Conservation (phyloP, 2,329 filamentous ascomycete species). For the Emmonsia crescens region DNA sequence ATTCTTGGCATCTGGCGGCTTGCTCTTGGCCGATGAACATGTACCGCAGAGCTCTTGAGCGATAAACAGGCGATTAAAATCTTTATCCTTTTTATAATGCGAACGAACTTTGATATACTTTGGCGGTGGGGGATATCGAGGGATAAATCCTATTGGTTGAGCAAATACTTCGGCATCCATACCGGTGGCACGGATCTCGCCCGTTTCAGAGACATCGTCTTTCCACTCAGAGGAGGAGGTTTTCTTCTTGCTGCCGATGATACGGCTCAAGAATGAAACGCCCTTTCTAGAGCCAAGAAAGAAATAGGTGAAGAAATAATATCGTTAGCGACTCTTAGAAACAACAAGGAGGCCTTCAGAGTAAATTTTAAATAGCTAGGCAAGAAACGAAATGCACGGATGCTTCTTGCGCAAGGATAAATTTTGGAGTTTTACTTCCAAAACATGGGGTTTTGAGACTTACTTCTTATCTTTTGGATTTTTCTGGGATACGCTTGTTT, state of each 20-base stretch:
- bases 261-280: constrained; percentile 77
- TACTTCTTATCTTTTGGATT: constrained; percentile 55
- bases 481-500: constrained; percentile 18
- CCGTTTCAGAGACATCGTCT: constrained; percentile 58
- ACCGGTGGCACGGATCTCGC: constrained; percentile 62
- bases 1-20: constrained; percentile 28
- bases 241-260: constrained; percentile 69
- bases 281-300: constrained; percentile 54
- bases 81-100: constrained; percentile 67
- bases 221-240: constrained; percentile 38
- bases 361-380: background rate
- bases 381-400: background rate
- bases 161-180: constrained; percentile 76
- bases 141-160: constrained; percentile 69
- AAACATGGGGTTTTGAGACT: constrained; percentile 20
- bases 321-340: background rate
- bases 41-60: constrained; percentile 76
- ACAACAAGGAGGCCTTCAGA: background rate
- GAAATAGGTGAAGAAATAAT: background rate
- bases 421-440: constrained; percentile 4
- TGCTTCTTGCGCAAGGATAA: background rate
- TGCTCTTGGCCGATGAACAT: constrained; percentile 26
- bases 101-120: constrained; percentile 79
- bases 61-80: constrained; percentile 81
- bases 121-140: constrained; percentile 77